Conservation (phyloP, 495 filamentous ascomycete species). For the Neurospora pannonica region DNA sequence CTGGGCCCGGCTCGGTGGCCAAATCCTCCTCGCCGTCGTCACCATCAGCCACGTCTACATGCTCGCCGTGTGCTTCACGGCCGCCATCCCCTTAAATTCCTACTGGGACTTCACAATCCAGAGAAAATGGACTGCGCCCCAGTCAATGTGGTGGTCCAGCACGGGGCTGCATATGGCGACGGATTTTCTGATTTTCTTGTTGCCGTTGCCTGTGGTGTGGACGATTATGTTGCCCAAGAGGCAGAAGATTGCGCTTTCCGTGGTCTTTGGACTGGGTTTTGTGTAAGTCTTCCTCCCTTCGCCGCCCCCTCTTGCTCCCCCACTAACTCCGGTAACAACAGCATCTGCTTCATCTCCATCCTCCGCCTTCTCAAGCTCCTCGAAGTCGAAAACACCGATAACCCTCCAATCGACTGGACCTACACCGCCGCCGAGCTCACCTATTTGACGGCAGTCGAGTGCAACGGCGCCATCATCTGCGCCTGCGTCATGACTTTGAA, state of each 20-base stretch:
- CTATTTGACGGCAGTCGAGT: conserved; percentile 39
- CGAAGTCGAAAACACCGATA: conserved; percentile 8
- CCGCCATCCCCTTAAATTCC: conserved; percentile 19
- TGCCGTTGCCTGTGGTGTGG: conserved; percentile 31
- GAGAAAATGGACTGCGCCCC: conserved; percentile 16
- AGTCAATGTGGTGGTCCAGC: conserved; percentile 25
- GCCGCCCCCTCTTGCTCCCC: too few relatives aligned
- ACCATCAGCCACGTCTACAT: conserved; percentile 15
- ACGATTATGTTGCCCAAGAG: conserved; percentile 20
- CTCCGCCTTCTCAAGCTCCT: conserved; percentile 20
- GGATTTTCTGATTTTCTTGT: conserved; percentile 27
- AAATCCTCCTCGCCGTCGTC: conserved; percentile 19
- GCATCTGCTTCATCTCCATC: conserved; percentile 25
- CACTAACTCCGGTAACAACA: too few relatives aligned
- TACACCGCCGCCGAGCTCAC: conserved; percentile 16
- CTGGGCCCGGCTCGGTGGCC: conserved; percentile 21
- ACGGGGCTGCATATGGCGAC: conserved; percentile 25
- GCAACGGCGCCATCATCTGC: conserved; percentile 33
- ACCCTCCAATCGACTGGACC: conserved; percentile 15
- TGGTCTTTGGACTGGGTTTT: conserved; percentile 26
- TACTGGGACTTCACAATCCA: conserved; percentile 22
- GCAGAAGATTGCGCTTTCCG: conserved; percentile 25
- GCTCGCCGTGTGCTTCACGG: conserved; percentile 17
- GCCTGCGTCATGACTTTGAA: conserved; percentile 31
- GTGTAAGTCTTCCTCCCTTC: conserved; percentile 8